These are phyloP conservation scores for Neonectria punicea DNA, from an alignment of 2,329 filamentous ascomycete genomes.

Conservation along the genomic window DNA sequence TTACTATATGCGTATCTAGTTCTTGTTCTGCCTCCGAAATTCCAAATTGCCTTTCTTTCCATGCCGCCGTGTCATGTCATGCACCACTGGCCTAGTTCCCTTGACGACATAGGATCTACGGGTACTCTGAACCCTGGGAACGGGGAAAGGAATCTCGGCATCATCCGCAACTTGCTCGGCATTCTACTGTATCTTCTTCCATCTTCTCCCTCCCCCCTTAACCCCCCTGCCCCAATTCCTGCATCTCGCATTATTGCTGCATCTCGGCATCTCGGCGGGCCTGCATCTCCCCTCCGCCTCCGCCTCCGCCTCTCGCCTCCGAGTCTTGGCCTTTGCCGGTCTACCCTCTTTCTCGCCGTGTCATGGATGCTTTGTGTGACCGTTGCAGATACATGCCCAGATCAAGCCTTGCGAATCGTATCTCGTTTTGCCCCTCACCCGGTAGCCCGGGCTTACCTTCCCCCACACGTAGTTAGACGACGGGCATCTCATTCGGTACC, in stretches of 20 bases:
- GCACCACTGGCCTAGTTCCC: background rate
- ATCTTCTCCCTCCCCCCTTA: background rate
- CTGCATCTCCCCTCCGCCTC: background rate
- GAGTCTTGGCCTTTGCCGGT: background rate
- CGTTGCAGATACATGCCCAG: background rate
- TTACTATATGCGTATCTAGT: background rate
- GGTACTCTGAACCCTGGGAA: background rate
- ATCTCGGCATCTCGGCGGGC: constrained; percentile 1
- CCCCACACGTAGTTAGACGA: background rate
- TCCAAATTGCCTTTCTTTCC: background rate
- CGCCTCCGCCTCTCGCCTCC: background rate
- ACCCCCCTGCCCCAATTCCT: background rate
- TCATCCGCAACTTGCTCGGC: background rate
- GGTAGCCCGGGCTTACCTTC: too few species aligned
- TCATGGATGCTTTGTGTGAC: background rate
- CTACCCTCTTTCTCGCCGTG: background rate
- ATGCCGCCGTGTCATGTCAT: background rate
- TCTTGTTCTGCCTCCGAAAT: background rate
- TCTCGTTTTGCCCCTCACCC: background rate
- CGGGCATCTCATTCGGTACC: background rate
- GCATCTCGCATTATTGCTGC: background rate
- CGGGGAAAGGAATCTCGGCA: background rate
- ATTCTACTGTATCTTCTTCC: background rate
- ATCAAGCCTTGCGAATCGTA: background rate
- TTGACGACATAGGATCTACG: background rate